Evolutionary conservation across 148 eudicot species (phyloP).

Genomic region (Camellia lanceoleosa): DNA sequence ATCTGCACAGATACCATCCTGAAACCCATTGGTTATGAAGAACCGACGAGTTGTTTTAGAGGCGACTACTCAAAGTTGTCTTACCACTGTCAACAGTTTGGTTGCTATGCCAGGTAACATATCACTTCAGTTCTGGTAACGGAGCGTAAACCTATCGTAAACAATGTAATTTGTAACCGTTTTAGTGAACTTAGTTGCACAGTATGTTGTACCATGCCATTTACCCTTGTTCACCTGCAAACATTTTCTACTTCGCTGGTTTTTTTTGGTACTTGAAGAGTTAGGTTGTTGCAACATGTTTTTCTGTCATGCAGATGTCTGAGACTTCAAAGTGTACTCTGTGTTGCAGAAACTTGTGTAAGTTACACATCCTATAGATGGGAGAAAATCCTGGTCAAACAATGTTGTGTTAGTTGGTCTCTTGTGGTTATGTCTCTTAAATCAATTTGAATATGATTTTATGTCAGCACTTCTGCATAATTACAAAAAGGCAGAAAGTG

Average conservation of each 20-base stretch:
- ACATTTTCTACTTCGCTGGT: neutral
- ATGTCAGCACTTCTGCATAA: neutral
- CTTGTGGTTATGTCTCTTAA: neutral
- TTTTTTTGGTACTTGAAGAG: neutral
- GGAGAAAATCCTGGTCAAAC: neutral
- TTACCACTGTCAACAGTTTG: constrained; percentile 62
- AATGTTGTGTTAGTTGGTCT: constrained; percentile 7
- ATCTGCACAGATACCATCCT: constrained; percentile 45
- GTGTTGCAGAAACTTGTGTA: constrained; percentile 68
- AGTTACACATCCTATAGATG: constrained; percentile 31
- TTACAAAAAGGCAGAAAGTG: neutral
- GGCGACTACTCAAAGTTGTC: constrained; percentile 45
- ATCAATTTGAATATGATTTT: neutral
- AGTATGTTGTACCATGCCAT: neutral
- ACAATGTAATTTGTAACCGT: neutral
- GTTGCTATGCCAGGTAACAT: constrained; percentile 58
- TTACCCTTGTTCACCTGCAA: constrained; percentile 10
- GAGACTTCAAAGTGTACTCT: constrained; percentile 77
- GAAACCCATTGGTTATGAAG: constrained; percentile 42
- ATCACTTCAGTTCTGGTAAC: neutral
- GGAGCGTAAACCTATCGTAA: neutral
- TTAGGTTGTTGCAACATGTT: neutral
- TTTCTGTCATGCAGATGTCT: constrained; percentile 51
- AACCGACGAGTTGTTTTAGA: constrained; percentile 25
- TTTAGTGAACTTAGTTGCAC: neutral